Conservation (phyloP, 768 basidiomycete genomes). For the Phylloporus rhodoxanthus region DNA sequence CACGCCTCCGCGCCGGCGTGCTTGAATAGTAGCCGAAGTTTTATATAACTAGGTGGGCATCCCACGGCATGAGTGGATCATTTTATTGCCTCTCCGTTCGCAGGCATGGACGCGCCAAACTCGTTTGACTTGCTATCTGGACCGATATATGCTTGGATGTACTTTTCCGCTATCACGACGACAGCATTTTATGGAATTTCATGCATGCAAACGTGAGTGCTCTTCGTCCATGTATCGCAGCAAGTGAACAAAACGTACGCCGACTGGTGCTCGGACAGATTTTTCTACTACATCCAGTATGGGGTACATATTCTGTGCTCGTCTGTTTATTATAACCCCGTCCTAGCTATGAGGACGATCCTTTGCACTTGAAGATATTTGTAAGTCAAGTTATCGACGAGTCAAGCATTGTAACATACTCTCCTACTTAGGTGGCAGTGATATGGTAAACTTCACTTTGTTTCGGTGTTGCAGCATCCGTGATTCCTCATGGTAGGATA, state of each 20-base stretch:
- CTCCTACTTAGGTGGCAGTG: background rate
- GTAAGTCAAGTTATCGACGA: background rate
- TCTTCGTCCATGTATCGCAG: too few relatives aligned
- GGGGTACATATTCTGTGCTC: background rate
- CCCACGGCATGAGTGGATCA: background rate
- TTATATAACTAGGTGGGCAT: background rate
- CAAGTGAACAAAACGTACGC: background rate
- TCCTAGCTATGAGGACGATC: background rate
- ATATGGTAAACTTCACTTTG: background rate
- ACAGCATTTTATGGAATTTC: background rate
- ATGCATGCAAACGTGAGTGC: constrained; percentile 3
- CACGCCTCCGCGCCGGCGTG: background rate
- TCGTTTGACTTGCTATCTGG: background rate
- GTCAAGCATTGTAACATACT: background rate
- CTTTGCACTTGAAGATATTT: background rate
- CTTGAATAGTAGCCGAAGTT: background rate
- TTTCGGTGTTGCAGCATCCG: background rate
- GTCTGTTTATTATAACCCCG: background rate
- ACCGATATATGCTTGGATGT: background rate
- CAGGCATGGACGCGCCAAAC: background rate
- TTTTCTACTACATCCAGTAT: constrained; percentile 1
- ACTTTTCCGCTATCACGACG: background rate
- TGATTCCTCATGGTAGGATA: background rate
- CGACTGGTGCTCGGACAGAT: background rate
- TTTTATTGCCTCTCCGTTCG: too few relatives aligned